A percentile compares a stretch with the other conserved stretches of the same genome.
phyloP scores from a whole-genome alignment of 2,329 filamentous ascomycete species.

The Bipolaris sorokiniana region DNA sequence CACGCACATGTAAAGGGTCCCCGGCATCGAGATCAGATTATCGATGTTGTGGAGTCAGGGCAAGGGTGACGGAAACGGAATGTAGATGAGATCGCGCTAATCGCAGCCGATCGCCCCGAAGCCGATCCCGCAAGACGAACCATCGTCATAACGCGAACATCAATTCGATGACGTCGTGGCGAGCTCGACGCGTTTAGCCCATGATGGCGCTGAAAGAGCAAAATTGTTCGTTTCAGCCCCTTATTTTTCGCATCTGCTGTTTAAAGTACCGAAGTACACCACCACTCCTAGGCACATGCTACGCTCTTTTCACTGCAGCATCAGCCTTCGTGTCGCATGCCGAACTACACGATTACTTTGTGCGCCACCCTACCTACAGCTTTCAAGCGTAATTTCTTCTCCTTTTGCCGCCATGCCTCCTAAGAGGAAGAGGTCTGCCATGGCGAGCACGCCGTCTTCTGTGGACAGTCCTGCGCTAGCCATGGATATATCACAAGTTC shows the following conservation, averaged over 20 bases:
- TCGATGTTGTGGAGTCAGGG: constrained; percentile 1
- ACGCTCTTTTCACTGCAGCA: constrained; percentile 28
- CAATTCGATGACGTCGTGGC: constrained; percentile 28
- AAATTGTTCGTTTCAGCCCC: constrained; percentile 9
- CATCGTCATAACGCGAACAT: constrained; percentile 21
- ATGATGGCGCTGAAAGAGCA: constrained; percentile 20
- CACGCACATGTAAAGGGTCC: not conserved
- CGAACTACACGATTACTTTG: constrained; percentile 14
- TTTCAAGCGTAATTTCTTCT: constrained; percentile 9
- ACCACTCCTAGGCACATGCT: constrained; percentile 33
- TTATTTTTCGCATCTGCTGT: constrained; percentile 1
- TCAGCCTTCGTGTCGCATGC: constrained; percentile 27
- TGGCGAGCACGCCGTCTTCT: constrained; percentile 24
- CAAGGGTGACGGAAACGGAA: not conserved
- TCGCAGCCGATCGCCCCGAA: constrained; percentile 15
- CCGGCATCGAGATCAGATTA: not conserved
- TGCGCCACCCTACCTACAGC: constrained; percentile 18
- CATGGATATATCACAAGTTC: constrained; percentile 22
- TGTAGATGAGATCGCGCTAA: constrained; percentile 15
- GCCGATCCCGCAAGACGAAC: constrained; percentile 14
- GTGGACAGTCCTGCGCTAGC: constrained; percentile 13
- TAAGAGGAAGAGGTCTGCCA: constrained; percentile 42
- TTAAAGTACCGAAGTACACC: constrained; percentile 11
- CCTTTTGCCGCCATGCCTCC: constrained; percentile 29
- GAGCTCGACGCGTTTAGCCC: constrained; percentile 30